Base-by-base conservation (phyloP, 148 eudicot species). In the Mesembryanthemum crystallinum region DNA sequence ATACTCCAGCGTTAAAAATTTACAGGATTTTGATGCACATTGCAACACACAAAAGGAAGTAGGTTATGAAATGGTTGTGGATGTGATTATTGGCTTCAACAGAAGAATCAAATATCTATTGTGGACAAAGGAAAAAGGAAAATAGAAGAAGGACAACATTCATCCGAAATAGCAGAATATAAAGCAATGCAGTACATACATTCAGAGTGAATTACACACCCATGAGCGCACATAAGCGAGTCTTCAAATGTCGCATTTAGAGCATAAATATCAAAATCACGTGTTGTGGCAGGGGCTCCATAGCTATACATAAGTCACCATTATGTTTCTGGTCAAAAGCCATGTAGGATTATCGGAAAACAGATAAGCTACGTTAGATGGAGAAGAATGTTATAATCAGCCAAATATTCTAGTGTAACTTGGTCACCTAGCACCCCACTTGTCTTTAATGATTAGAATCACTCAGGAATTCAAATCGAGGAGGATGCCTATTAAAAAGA, bases 171-270 rank as follows among this genome's bases (percentile, higher is more conserved):
- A 35, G 20, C 54, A 32, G 30, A 2, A 14, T 4, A 17, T 9
- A 21, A 21, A 62, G 35, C 23, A 60, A 12, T 12, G 20, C 18
- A 43, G 32, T 32, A 42, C 21, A 21, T 15, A 20, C 21, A 17
- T 59, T 25, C 7, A 4, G 43, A 69, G 27, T 15, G 61, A 28
- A 23, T 25, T 5, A 73, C 81, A 55, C 86, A 92, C 97, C 97
- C 94, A 33, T 81, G 82, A 74, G 94, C 97, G 76, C 87, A 62
- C 94, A 90, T 90, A 30, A 92, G 91, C 7, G 92, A 94, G 62
- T 92, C 97, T 80, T 92, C 97, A 73, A 92, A 92, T 24, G 90
- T 88, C 54, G 97, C 97, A 85, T 90, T 55, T 0, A 86, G 86
- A 37, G 91, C 90, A 78, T 92, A 92, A 59, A 92, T 92, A 72